Evolutionary conservation across 164 flowering plant genomes (phyloP), one percentile per base, ranked within the genome.

Genomic region (Pachysandra terminalis): DNA sequence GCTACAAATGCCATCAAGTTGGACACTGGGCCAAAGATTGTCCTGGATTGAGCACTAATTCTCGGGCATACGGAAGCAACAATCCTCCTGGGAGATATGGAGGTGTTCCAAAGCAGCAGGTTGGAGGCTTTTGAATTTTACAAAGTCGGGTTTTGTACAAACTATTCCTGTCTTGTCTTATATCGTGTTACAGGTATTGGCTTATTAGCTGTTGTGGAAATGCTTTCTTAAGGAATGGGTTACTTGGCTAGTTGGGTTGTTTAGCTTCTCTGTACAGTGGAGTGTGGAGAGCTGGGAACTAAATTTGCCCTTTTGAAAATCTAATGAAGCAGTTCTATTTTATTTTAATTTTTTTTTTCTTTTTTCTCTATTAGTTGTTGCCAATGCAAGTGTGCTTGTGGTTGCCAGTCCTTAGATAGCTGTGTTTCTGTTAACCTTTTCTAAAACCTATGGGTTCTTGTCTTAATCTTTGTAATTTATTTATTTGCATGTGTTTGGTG

Each of bases 1-100:
- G 96, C 73, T 92, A 41, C 56, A 88, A 92, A 69, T 92, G 97
- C 72, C 85, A 85, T 73, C 87, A 88, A 72, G 41, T 73, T 49
- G 97, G 97, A 60, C 97, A 92, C 67, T 89, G 89, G 90, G 92
- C 92, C 12, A 87, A 76, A 75, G 87, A 87, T 64, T 89, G 92
- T 66, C 92, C 92, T 41, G 81, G 84, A 25, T 4, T 59, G 24
- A 65, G 58, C 53, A 48, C 61, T 41, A 66, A 61, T 21, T 71
- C 85, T 63, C 75, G 86, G 27, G 72, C 75, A 35, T 80, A 83
- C 76, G 88, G 87, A 28, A 72, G 73, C 71, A 62, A 69, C 24
- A 65, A 60, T 26, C 63, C 60, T 17, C 3, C 66, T 13, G 76
- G 78, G n/a, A 67, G 81, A 68, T 78, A 77, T 60, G 78, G 81